Base-by-base conservation (phyloP, 768 basidiomycete genomes). In the Xerocomus potaroensis region DNA sequence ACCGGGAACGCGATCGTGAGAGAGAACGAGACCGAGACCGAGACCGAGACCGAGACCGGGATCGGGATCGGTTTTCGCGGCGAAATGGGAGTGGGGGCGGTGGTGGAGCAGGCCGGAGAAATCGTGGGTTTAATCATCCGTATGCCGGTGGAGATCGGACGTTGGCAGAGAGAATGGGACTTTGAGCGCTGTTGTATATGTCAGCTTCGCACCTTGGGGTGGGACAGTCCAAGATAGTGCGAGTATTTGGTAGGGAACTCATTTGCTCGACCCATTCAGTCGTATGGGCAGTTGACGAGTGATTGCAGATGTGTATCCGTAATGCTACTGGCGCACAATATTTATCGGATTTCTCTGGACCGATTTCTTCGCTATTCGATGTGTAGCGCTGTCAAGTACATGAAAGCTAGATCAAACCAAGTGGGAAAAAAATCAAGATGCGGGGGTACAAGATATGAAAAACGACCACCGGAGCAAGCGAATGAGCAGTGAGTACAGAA, bases 151-250 rank as follows among this genome's bases (percentile, higher is more conserved):
- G 71, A 36, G 83, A 86, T 73, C 87, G 87, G 78, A 87, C 88
- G 73, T 81, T 91, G 73, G 84, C 83, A 65, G 86, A 90, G 68
- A 72, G 88, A 60, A 78, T 91, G 83, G 88, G 88, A 65, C 74
- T 88, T 34, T 87, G 68, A 42, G 22, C 44, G 16, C 50, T 51
- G 43, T 54, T 53, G 43, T 44, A 10, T 51, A 34, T 48, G 29
- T 52, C 33, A 40, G 35, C 44, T 35, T 52, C 58, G 35, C 50
- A 55, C 56, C 45, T 53, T 57, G 54, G 45, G n/a, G 50, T 40
- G 49, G 58, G 61, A 56, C 51, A 52, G 45, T n/a, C n/a, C 47
- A 44, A 54, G 29, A 51, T 69, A 66, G 51, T 66, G 66, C n/a
- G n/a, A n/a, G n/a, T 73, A 73, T 63, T 65, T 59, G 68, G 72